These are phyloP conservation scores for Plasmodium gaboni DNA, from an alignment of 169 alveolate species.

Conservation along the genomic window DNA sequence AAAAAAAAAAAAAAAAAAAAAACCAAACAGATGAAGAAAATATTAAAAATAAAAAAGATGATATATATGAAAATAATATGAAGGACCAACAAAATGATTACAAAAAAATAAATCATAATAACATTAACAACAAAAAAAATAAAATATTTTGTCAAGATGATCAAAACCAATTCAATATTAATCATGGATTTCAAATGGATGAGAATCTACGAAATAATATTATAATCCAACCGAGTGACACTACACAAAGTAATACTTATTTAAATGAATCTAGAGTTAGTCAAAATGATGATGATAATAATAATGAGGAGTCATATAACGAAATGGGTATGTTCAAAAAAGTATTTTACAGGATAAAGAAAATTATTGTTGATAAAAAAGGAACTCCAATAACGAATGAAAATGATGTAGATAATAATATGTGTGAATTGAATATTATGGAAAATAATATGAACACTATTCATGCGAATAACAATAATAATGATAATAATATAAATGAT, in stretches of 20 bases:
- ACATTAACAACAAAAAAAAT: no score
- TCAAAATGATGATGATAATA: no score
- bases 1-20: no score
- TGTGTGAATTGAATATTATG: slow-evolving; percentile 28
- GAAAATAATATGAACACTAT: not conserved
- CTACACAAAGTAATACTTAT: not conserved
- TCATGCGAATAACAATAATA: not conserved
- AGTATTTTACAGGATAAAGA: slow-evolving; percentile 26
- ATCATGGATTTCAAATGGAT: no score
- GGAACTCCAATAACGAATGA: slow-evolving; percentile 73
- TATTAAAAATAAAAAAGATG: no score
- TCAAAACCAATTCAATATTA: no score
- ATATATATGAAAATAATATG: no score
- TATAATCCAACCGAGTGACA: not conserved
- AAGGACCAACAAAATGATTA: no score
- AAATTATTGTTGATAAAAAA: slow-evolving; percentile 21
- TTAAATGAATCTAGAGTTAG: not conserved
- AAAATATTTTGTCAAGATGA: no score
- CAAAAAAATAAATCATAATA: no score
- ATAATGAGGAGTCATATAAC: not conserved
- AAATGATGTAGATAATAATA: slow-evolving; percentile 15
- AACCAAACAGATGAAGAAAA: no score
- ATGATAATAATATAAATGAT: not conserved
- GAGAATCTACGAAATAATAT: no score
- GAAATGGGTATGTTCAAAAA: slow-evolving; percentile 18